These are phyloP conservation scores for Candida tallmaniae DNA, from an alignment of 805 yeast species.

Conservation along the genomic window DNA sequence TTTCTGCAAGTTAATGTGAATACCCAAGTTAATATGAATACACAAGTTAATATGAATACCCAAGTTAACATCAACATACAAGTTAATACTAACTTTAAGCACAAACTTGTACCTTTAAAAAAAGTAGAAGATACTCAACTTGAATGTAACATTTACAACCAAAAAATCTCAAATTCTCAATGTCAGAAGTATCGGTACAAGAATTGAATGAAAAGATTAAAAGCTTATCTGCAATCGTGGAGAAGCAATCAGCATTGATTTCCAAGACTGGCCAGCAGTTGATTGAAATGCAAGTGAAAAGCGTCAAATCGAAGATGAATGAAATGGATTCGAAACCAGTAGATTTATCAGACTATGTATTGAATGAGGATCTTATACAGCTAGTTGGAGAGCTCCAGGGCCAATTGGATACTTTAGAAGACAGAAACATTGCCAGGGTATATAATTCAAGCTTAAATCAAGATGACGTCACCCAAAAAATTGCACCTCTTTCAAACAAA, in stretches of 20 bases:
- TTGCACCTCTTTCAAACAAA: conserved; percentile 73
- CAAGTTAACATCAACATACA: no score
- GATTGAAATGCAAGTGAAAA: conserved; percentile 58
- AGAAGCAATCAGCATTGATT: conserved; percentile 61
- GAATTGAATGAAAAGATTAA: conserved; percentile 43
- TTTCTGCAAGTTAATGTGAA: no score
- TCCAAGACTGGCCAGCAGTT: conserved; percentile 79
- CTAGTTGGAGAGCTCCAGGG: conserved; percentile 87
- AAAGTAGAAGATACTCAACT: no score
- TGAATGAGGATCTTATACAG: conserved; percentile 81
- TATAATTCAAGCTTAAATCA: conserved; percentile 52
- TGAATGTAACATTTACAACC: no score
- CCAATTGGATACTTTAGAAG: conserved; percentile 76
- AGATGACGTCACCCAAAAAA: conserved; percentile 27
- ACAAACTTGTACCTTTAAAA: no score
- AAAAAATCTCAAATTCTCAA: no score
- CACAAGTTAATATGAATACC: no score
- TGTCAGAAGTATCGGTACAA: conserved; percentile 17
- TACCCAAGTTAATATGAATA: no score
- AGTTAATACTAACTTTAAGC: no score
- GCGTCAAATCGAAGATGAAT: conserved; percentile 40
- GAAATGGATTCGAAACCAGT: conserved; percentile 17
- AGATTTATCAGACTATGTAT: conserved; percentile 58
- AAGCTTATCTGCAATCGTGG: conserved; percentile 49
- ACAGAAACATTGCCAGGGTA: conserved; percentile 67